Base-by-base conservation (phyloP, 169 alveolate species). In the Plasmodium berghei region DNA sequence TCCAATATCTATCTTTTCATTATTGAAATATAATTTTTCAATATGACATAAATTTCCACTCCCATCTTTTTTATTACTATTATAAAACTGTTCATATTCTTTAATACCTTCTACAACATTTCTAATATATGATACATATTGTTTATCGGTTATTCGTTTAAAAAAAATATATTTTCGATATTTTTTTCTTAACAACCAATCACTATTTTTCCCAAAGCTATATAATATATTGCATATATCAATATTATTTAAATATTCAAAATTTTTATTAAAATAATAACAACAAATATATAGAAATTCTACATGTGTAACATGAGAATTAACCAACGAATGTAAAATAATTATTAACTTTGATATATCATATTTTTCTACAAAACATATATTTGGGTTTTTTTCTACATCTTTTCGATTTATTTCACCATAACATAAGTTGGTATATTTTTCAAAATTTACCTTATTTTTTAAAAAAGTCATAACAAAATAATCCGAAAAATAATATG, bases 211-310 rank as follows among this genome's bases (percentile, higher is more conserved):
- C 18, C 40, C 5, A 20, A 83, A 18, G 26, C 73, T n/a, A 56
- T 83, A 67, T 48, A 83, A 18, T 4, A 83, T 40, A n/a, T 69
- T 83, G 49, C 90, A 83, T 1, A 83, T 42, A 34, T 83, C 90
- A 14, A 83, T 34, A 12, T 61, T 69, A 18, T 83, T 83, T 62
- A 83, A n/a, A 56, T 42, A 16, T 16, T 14, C 62, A 16, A 83
- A 59, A 69, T 83, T 62, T 40, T 54, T 58, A 20, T 71, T 48
- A 28, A 83, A 54, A 66, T 40, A n/a, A 8, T 6, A 24, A 67
- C 20, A 40, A 54, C 83, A 66, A 10, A 20, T 2, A 16, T 40
- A 46, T 14, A 69, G 49, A 69, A 83, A 83, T 72, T 83, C 90
- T 20, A 70, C 16, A 48, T 83, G 90, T 45, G 58, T 34, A 16